phyloP scores from a whole-genome alignment of 371 early-diverging fungal genomes.

The Lichtheimia hyalospora region DNA sequence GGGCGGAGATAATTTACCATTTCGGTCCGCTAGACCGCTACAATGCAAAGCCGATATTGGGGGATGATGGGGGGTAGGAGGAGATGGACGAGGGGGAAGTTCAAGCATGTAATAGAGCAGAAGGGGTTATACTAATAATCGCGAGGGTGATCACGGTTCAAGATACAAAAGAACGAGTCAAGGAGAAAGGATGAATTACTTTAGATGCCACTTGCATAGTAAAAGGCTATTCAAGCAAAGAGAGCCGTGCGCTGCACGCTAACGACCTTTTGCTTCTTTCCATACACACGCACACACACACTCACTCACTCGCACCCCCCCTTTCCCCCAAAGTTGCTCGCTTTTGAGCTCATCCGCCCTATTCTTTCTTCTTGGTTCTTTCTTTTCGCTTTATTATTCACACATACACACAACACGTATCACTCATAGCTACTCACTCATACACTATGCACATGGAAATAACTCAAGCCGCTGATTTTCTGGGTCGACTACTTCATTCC shows the following conservation, averaged over 20 bases:
- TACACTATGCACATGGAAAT: slow-evolving; percentile 64
- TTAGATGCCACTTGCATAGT: too few species aligned
- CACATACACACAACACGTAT: not conserved
- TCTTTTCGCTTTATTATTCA: not conserved
- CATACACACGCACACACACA: not conserved
- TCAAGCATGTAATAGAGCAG: too few species aligned
- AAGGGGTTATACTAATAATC: too few species aligned
- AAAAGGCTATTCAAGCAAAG: not conserved
- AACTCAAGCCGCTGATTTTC: slow-evolving; percentile 59
- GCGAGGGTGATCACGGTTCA: too few species aligned
- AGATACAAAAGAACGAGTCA: not conserved
- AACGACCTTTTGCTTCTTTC: not conserved
- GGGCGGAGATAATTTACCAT: too few species aligned
- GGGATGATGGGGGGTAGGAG: not conserved
- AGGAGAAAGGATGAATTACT: not conserved
- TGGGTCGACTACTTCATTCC: slow-evolving; percentile 54
- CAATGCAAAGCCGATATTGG: too few species aligned
- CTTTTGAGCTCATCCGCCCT: not conserved
- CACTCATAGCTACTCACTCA: slow-evolving; percentile 2
- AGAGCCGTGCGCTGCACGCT: slow-evolving; percentile 2
- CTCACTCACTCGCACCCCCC: not conserved
- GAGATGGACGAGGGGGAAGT: too few species aligned
- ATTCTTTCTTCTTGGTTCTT: slow-evolving; percentile 1
- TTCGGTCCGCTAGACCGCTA: too few species aligned
- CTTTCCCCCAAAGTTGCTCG: not conserved